Conservation (phyloP, 2,329 filamentous ascomycete species). For the Ceratocystis albifundus region DNA sequence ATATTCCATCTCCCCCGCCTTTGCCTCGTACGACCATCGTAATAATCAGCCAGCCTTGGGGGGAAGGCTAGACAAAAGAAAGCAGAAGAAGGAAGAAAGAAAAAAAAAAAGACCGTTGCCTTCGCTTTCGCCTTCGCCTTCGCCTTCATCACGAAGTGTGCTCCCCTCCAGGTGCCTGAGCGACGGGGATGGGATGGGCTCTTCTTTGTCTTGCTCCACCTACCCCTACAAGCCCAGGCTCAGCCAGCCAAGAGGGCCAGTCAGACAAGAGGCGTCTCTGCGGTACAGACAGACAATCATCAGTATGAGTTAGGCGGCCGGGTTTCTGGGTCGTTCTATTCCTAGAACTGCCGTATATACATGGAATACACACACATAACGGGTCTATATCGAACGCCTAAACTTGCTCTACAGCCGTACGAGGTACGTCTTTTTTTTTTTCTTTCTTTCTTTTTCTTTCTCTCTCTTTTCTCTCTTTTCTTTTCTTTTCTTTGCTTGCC, state of each 20-base stretch:
- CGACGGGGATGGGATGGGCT: not conserved
- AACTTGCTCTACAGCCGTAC: too few relatives aligned
- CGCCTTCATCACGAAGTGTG: not conserved
- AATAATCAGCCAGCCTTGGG: not conserved
- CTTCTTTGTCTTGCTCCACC: not conserved
- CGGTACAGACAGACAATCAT: not conserved
- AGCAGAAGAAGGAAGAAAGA: too few relatives aligned
- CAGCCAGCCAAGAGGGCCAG: not conserved
- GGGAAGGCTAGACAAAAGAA: too few relatives aligned
- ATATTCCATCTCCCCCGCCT: not conserved
- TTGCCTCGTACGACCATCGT: conserved; percentile 3
- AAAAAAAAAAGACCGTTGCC: not conserved
- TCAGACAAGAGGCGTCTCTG: not conserved
- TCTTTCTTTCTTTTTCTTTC: too few relatives aligned
- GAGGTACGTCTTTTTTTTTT: too few relatives aligned
- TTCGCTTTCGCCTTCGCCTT: not conserved
- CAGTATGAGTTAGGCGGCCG: not conserved
- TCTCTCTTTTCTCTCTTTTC: too few relatives aligned
- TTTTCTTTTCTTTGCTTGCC: too few relatives aligned
- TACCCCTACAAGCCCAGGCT: not conserved
- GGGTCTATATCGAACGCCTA: too few relatives aligned
- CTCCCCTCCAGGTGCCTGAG: not conserved
- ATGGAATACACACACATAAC: not conserved
- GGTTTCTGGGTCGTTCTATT: not conserved
- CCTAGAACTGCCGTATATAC: not conserved